Conservation (phyloP, 1,284 basidiomycete genomes). For the Papiliotrema nemorosa region DNA sequence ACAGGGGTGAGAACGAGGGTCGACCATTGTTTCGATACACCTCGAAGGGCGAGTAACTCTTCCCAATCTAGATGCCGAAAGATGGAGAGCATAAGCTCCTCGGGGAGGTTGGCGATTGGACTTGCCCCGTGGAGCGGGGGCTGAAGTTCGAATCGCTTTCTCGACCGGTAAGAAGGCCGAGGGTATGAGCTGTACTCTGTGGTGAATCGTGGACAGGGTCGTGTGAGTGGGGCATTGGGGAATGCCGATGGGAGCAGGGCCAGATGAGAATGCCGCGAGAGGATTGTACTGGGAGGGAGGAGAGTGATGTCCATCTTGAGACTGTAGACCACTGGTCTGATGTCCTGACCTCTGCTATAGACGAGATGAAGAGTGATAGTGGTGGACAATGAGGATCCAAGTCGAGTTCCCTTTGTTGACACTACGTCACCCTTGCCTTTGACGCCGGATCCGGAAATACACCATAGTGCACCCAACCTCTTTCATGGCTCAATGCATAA, state of each 20-base stretch:
- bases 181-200: neutral
- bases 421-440: neutral
- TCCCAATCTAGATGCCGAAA: constrained; percentile 22
- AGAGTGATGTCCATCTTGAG: constrained; percentile 23
- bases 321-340: neutral
- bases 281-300: constrained; percentile 24
- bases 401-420: neutral
- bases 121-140: constrained; percentile 19
- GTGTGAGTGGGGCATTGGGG: neutral
- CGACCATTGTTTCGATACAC: constrained; percentile 10
- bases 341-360: neutral
- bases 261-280: constrained; percentile 26
- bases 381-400: neutral
- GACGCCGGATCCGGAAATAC: neutral
- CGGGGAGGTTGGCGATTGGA: constrained; percentile 21
- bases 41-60: constrained; percentile 21
- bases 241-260: constrained; percentile 13
- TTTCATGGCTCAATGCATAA: too few species aligned
- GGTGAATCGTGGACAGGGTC: neutral
- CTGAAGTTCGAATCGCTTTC: constrained; percentile 4
- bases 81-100: constrained; percentile 29
- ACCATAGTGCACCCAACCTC: neutral
- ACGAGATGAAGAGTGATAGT: neutral
- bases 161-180: neutral
- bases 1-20: constrained; percentile 17